These are phyloP conservation scores for Dioscorea zingiberensis DNA, from an alignment of 106 monocot species.

Conservation along the genomic window DNA sequence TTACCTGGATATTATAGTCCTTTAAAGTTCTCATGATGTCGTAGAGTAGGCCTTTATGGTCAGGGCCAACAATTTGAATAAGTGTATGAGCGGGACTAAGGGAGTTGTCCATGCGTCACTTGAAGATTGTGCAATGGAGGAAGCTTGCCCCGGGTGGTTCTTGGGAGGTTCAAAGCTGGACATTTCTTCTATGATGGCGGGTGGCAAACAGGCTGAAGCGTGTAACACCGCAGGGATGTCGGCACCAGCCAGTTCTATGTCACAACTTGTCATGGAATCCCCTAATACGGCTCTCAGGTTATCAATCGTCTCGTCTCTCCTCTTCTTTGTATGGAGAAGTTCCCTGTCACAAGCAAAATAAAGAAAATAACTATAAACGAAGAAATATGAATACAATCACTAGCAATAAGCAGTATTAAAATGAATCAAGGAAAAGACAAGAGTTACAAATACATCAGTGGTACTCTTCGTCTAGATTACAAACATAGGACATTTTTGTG, in stretches of 20 bases:
- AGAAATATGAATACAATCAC: too few relatives aligned
- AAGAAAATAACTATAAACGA: too few relatives aligned
- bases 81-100: conserved; percentile 74
- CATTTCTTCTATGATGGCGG: conserved; percentile 45
- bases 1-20: conserved; percentile 89
- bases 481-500: too few relatives aligned
- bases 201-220: conserved; percentile 45
- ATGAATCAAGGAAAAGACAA: too few relatives aligned
- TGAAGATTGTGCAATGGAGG: background rate
- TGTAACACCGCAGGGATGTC: conserved; percentile 31
- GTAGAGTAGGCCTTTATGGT: conserved; percentile 89
- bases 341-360: conserved; percentile 29
- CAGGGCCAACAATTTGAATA: conserved; percentile 61
- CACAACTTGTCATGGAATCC: conserved; percentile 52
- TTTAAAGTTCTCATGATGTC: conserved; percentile 85
- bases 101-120: conserved; percentile 67
- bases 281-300: conserved; percentile 56
- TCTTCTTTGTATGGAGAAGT: conserved; percentile 62
- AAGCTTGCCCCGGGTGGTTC: conserved; percentile 16
- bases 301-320: conserved; percentile 56
- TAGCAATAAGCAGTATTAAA: too few relatives aligned
- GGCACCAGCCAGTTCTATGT: conserved; percentile 44
- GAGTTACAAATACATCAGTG: too few relatives aligned
- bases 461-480: too few relatives aligned
- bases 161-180: conserved; percentile 46